Evolutionary conservation across 2,329 filamentous ascomycete species (phyloP), one percentile per base, ranked within the genome.

Genomic region (Gyromitra esculenta): DNA sequence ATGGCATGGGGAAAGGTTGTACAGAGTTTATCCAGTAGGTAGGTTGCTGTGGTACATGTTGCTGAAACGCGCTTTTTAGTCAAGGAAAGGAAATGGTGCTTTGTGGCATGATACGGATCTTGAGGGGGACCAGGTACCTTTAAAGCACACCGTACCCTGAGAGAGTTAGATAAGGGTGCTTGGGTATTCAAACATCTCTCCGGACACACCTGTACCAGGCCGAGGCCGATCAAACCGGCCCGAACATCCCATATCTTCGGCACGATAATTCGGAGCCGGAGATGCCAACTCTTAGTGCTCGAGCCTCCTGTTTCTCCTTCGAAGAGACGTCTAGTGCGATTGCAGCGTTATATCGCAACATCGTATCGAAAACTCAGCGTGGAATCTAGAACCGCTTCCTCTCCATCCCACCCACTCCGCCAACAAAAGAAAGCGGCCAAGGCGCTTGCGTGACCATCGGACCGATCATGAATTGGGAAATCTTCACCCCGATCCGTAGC

Each of bases 381-480:
- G 41, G 11, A 39, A 68, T 43, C 66, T 60, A 39, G 18, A 7
- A 2, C 31, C 13, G 8, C 54, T 37, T 15, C 11, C 13, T 7
- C 15, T 25, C 9, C 41, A 9, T 18, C 37, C 50, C 64, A 54
- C 35, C 25, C 57, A 13, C 13, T 11, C 21, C 37, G 39, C 15
- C 64, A 54, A 21, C 21, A 18, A 48, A 65, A 59, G 39, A 66
- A 73, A 66, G 41, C 18, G 39, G 72, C 50, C 66, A 71, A 65
- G 65, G 48, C 45, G 64, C 18, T 45, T 52, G 62, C n/a, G 31
- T 25, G 52, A 31, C 43, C 64, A 70, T 50, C 65, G 52, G 48
- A 69, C 72, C 57, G 66, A 59, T 75, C 72, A 64, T 59, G 41
- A 65, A 75, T 71, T 59, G 25, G 57, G 56, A 64, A 50, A 59